Evolutionary conservation across 2,329 filamentous ascomycete genomes (phyloP), one percentile per base, ranked within the genome.

Genomic region (Lachnellula occidentalis): DNA sequence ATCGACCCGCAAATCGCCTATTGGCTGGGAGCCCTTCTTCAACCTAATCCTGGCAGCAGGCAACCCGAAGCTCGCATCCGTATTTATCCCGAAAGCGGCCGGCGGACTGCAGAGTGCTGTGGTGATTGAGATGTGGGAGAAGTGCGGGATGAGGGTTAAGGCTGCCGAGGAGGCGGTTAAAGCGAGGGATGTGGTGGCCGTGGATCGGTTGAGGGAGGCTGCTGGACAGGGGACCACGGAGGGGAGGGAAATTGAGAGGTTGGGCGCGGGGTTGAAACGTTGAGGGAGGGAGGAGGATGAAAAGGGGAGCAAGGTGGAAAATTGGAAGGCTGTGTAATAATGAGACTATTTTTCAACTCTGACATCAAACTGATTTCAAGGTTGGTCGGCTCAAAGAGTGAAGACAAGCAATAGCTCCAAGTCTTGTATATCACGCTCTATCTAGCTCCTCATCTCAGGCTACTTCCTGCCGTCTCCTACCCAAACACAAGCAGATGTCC

Each of bases 1-100:
- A 36, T 88, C 86, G 67, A 82, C 71, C 39, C 81, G 88, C 67
- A 95, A 92, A 71, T 94, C 88, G 55, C 90, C 92, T 0, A 97
- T 99, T 68, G 92, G 92, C 11, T 99, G 94, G 94, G 90, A 95
- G 46, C 90, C 92, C 0, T 99, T 95, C 73, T 96, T 89, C 76
- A 95, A 94, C 67, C 87, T 95, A 65, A 84, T 89, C 27, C 76
- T 97, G 1, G 85, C 87, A 46, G 94, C 94, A 1, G 94, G 94
- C 45, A 97, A 97, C 68, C 87, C 90, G 5, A 87, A 92, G 58
- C 78, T 96, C 15, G 94, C 94, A 1, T 82, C 87, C 0, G 71
- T 83, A 5, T 97, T 96, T 71, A 84, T 97, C 50, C 85, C 90
- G 2, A 97, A 97, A 72, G 92, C 74, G 86, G 85, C 15, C 77